These are phyloP conservation scores for Fagopyrum homotropicum DNA, from an alignment of 148 eudicot species.

Conservation along the genomic window DNA sequence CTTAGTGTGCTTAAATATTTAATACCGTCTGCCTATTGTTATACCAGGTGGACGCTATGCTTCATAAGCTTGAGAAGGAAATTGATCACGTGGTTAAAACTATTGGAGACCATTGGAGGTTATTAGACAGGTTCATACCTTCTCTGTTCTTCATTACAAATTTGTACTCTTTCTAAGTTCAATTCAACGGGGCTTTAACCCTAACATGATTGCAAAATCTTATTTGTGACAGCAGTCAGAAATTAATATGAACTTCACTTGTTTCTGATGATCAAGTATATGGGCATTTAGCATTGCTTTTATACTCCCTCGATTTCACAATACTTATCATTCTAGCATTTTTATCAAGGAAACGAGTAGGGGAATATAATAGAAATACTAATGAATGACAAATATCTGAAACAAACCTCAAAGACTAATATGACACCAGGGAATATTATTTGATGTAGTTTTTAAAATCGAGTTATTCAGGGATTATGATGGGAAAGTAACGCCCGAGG, in stretches of 20 bases:
- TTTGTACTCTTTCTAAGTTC: background rate
- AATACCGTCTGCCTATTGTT: background rate
- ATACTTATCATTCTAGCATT: no score
- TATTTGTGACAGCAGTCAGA: background rate
- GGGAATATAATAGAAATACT: no score
- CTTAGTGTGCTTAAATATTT: background rate
- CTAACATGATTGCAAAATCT: background rate
- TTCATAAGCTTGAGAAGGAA: slow-evolving; percentile 47
- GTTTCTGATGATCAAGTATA: background rate
- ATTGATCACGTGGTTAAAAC: slow-evolving; percentile 49
- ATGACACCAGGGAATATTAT: background rate
- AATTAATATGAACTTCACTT: background rate
- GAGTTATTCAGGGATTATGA: slow-evolving; percentile 36
- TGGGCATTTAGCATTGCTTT: background rate
- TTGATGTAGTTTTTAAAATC: background rate
- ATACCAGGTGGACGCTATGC: slow-evolving; percentile 45
- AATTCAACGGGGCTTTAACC: background rate
- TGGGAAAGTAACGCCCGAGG: slow-evolving; percentile 53
- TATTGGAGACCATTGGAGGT: slow-evolving; percentile 43
- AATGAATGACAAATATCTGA: background rate
- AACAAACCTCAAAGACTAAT: background rate
- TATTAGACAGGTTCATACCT: slow-evolving; percentile 39
- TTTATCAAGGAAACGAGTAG: no score
- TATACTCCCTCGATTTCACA: no score
- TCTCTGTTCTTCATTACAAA: background rate